Base-by-base conservation (phyloP, 2,329 filamentous ascomycete genomes). In the Exophiala oligosperma region DNA sequence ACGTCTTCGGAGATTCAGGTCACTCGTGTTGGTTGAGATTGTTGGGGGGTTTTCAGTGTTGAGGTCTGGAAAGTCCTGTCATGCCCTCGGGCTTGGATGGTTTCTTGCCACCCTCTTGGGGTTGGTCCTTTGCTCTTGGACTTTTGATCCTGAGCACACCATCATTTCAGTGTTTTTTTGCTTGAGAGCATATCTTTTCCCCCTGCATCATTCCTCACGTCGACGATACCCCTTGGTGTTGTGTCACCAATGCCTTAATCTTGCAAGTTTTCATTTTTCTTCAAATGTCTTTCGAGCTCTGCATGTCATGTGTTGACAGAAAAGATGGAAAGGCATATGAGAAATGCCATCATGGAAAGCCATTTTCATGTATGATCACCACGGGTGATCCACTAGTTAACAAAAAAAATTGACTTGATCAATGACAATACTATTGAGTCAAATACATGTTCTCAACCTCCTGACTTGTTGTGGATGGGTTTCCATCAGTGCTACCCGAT, bases 1-100 rank as follows among this genome's bases (percentile, higher is more conserved):
- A 52, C 51, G 52, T 61, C 55, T 61, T 54, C 37, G 29, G 55
- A 59, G 44, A 44, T 59, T 62, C 56, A 59, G 56, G 61, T 57
- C 56, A 62, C 56, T 47, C 23, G 37, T 46, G 59, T 63, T 61
- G 59, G 55, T 51, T 46, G 38, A 50, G 41, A 54, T 56, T 54
- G 54, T 52, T 47, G 50, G 56, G 32, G 54, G 58, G 59, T 44
- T 61, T 54, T 43, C 52, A 32, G 52, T 35, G 35, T 41, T 49
- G 49, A 56, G 29, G 43, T 57, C 59, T 58, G 55, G 52, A 61
- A 40, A 55, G 48, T 58, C 52, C 49, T 49, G 50, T 56, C 55
- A 52, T 61, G 59, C 55, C 59, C 43, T 23, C 54, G 32, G 55
- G 56, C 55, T 56, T 61, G 59, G 59, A 58, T 61, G 48, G 23